Percentiles rank a stretch among this genome's conserved stretches.
phyloP scores from a whole-genome alignment of 2,329 filamentous ascomycete genomes.

The Scolecobasidium constrictum region DNA sequence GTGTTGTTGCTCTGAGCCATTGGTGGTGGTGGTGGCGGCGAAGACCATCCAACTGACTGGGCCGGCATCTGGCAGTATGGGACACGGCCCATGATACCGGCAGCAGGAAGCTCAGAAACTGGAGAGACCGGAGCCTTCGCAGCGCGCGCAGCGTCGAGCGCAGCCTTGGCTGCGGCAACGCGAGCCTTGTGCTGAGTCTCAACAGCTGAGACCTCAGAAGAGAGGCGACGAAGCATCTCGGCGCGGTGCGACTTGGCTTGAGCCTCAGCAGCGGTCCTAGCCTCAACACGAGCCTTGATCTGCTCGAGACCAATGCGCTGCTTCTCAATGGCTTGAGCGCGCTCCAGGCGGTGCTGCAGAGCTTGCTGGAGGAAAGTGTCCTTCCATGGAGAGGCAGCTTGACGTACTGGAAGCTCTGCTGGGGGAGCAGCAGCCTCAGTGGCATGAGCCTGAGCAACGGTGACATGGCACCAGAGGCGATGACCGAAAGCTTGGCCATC shows the following conservation, averaged over 20 bases:
- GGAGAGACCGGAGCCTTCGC: slow-evolving; percentile 2
- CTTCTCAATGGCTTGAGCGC: not conserved
- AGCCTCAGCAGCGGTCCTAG: not conserved
- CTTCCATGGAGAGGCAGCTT: slow-evolving; percentile 4
- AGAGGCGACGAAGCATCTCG: slow-evolving; percentile 7
- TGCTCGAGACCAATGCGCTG: slow-evolving; percentile 1
- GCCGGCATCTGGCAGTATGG: too few species aligned
- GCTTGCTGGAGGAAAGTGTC: slow-evolving; percentile 7
- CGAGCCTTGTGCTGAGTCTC: slow-evolving; percentile 7
- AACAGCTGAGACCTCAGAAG: slow-evolving; percentile 4
- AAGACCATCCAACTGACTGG: too few species aligned
- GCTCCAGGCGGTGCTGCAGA: slow-evolving; percentile 5
- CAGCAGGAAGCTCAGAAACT: slow-evolving; percentile 8
- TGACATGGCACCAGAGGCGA: slow-evolving; percentile 88
- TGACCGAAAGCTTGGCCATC: slow-evolving; percentile 80
- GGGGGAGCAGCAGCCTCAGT: not conserved
- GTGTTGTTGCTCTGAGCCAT: not conserved
- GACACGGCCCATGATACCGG: too few species aligned
- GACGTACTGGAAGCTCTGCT: not conserved
- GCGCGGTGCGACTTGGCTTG: not conserved
- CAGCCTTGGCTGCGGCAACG: slow-evolving; percentile 5
- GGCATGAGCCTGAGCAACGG: slow-evolving; percentile 37
- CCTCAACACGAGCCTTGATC: slow-evolving; percentile 1
- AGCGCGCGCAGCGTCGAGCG: slow-evolving; percentile 4
- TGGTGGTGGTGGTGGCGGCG: not conserved